Conservation (phyloP, 164 flowering plant genomes). For the Piper longum region DNA sequence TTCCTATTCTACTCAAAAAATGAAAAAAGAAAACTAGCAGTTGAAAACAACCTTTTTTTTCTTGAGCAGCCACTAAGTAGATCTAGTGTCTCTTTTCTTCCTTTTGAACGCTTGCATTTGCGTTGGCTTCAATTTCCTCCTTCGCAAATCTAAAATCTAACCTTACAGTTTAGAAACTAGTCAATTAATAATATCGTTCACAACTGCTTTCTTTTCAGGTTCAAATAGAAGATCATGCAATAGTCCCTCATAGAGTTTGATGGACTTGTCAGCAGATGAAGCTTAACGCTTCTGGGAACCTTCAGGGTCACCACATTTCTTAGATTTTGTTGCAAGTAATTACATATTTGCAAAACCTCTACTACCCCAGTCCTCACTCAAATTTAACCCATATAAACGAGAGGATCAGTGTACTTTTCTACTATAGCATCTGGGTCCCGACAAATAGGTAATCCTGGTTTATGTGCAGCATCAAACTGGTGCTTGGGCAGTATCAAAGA, state of each 20-base stretch:
- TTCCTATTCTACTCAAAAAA: too few species aligned
- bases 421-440: slow-evolving; percentile 62
- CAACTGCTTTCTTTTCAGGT: slow-evolving; percentile 47
- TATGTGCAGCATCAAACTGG: slow-evolving; percentile 54
- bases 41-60: too few species aligned
- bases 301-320: slow-evolving; percentile 36
- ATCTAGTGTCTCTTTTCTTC: too few species aligned
- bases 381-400: slow-evolving; percentile 74
- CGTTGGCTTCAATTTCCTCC: too few species aligned
- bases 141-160: not conserved
- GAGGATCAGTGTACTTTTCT: slow-evolving; percentile 80
- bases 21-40: too few species aligned
- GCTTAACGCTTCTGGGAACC: slow-evolving; percentile 60
- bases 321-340: slow-evolving; percentile 49
- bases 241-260: slow-evolving; percentile 55
- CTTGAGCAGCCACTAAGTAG: too few species aligned
- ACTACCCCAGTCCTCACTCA: slow-evolving; percentile 65
- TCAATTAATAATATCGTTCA: slow-evolving; percentile 52
- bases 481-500: slow-evolving; percentile 53
- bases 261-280: slow-evolving; percentile 55
- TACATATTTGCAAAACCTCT: slow-evolving; percentile 58
- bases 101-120: too few species aligned
- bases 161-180: slow-evolving; percentile 29
- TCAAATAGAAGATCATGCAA: slow-evolving; percentile 82
- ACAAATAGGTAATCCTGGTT: slow-evolving; percentile 48